Percentiles rank a stretch among this genome's conserved stretches.
Evolutionary conservation across 2,329 filamentous ascomycete genomes (phyloP).

Genomic region (Aspergillus fructus): DNA sequence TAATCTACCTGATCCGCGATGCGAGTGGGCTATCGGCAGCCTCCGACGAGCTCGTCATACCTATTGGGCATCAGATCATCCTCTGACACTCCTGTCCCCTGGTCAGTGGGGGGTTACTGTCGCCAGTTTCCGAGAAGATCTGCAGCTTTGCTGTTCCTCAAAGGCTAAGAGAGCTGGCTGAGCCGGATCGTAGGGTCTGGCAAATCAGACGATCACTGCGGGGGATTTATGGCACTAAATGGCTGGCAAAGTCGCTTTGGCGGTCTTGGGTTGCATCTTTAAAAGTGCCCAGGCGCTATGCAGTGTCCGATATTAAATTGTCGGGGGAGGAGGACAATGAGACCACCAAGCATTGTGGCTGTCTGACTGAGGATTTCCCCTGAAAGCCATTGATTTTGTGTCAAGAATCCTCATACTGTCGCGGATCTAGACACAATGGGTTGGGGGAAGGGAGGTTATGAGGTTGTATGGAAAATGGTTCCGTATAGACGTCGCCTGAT

Average conservation of each 20-base stretch:
- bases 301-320: background rate
- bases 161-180: too few relatives aligned
- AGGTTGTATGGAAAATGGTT: too few relatives aligned
- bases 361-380: background rate
- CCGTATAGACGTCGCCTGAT: too few relatives aligned
- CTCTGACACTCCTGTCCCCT: background rate
- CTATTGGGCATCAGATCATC: background rate
- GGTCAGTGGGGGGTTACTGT: background rate
- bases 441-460: too few relatives aligned
- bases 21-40: background rate
- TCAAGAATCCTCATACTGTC: too few relatives aligned
- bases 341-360: conserved; percentile 8
- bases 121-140: background rate
- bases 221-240: background rate
- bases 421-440: background rate
- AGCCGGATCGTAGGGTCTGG: background rate
- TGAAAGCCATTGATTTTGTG: background rate
- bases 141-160: background rate
- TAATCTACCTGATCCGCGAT: background rate
- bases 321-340: background rate
- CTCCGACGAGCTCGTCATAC: background rate
- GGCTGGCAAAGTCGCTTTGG: conserved; percentile 2
- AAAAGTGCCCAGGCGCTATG: background rate
- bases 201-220: conserved; percentile 1
- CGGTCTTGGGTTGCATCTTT: conserved; percentile 15